phyloP scores from a whole-genome alignment of 1,284 basidiomycete species.

The Takashimella koratensis region DNA sequence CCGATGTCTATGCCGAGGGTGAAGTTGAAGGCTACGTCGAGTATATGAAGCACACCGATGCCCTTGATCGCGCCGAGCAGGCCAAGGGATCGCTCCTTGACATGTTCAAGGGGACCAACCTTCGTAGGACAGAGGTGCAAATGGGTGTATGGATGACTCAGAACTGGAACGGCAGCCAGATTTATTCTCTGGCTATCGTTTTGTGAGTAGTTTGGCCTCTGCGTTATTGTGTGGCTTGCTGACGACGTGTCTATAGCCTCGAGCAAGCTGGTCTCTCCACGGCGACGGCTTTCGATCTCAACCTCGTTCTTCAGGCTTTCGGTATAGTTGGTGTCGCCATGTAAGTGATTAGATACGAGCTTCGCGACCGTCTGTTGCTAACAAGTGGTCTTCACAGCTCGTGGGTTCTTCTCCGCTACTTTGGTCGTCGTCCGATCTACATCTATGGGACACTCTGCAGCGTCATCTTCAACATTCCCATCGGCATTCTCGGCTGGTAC shows the following conservation, averaged over 20 bases:
- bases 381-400: conserved; percentile 44
- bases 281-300: conserved; percentile 33
- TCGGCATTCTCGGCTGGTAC: neutral
- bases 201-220: conserved; percentile 14
- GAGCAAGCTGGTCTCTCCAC: conserved; percentile 34
- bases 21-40: conserved; percentile 15
- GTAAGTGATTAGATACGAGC: neutral
- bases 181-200: conserved; percentile 12
- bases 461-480: conserved; percentile 2
- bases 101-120: conserved; percentile 49
- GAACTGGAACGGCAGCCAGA: conserved; percentile 1
- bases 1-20: conserved; percentile 8
- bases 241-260: too few relatives aligned
- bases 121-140: conserved; percentile 50
- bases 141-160: conserved; percentile 27
- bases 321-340: conserved; percentile 36
- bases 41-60: conserved; percentile 27
- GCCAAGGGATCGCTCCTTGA: conserved; percentile 48
- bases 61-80: conserved; percentile 19
- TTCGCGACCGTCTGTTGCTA: too few relatives aligned
- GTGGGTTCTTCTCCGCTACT: conserved; percentile 1
- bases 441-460: neutral
- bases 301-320: conserved; percentile 38
- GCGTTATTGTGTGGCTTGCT: too few relatives aligned
- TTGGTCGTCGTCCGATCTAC: conserved; percentile 1